Conservation (phyloP, 116 monocot genomes). For the Trichopus zeylanicus region DNA sequence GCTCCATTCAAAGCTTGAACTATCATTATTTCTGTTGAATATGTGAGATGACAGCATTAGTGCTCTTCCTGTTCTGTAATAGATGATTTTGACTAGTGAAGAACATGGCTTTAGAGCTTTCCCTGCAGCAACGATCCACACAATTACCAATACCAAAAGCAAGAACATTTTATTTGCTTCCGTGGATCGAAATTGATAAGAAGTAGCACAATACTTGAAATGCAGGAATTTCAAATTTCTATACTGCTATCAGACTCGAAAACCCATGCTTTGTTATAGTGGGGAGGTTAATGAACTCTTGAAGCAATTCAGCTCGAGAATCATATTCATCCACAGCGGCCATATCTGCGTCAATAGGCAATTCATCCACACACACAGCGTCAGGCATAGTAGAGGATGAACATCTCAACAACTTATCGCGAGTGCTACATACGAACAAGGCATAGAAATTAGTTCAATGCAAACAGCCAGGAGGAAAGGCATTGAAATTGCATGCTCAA, state of each 20-base stretch:
- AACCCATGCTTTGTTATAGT: constrained; percentile 76
- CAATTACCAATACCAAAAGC: background rate
- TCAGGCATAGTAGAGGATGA: too few species aligned
- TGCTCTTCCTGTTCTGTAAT: constrained; percentile 58
- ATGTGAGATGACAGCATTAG: constrained; percentile 61
- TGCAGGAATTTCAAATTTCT: background rate
- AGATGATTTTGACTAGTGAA: constrained; percentile 59
- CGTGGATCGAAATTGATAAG: too few species aligned
- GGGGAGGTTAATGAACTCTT: constrained; percentile 63
- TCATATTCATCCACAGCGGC: constrained; percentile 51
- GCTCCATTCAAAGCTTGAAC: constrained; percentile 70
- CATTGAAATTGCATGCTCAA: too few species aligned
- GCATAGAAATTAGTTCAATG: too few species aligned
- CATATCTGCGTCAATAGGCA: constrained; percentile 34
- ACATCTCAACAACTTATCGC: too few species aligned
- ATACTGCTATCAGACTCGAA: constrained; percentile 69
- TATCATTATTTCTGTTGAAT: constrained; percentile 20
- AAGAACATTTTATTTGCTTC: too few species aligned
- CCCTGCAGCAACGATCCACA: constrained; percentile 23
- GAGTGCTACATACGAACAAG: too few species aligned
- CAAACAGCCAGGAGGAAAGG: too few species aligned
- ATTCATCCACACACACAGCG: too few species aligned
- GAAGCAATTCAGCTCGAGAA: constrained; percentile 66
- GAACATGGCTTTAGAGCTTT: constrained; percentile 58
- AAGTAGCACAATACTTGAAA: background rate